Evolutionary conservation across 345 rosid genomes (phyloP).

Genomic region (Triadica sebifera): DNA sequence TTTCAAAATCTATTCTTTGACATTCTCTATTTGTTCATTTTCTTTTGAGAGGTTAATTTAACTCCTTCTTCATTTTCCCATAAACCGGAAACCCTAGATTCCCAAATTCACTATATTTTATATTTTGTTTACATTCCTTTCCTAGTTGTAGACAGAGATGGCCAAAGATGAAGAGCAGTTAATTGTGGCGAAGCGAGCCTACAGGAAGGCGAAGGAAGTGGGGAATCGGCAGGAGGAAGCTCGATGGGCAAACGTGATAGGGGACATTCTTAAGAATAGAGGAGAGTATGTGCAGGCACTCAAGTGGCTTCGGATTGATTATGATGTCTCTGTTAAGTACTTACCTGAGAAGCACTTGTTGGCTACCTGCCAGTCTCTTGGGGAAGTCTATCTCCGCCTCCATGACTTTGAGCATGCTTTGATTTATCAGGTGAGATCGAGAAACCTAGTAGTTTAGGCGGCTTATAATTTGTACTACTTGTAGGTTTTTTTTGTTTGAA

Average conservation of each 20-base stretch:
- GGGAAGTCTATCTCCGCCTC: constrained; percentile 78
- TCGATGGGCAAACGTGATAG: constrained; percentile 87
- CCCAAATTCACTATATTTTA: neutral
- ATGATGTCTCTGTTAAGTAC: constrained; percentile 59
- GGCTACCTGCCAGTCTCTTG: constrained; percentile 88
- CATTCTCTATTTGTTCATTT: no score
- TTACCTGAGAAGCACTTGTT: constrained; percentile 71
- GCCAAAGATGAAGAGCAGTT: constrained; percentile 42
- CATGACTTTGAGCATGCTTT: constrained; percentile 33
- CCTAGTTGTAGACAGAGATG: constrained; percentile 32
- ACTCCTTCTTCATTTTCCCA: neutral
- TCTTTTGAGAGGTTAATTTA: neutral
- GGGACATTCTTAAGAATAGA: constrained; percentile 66
- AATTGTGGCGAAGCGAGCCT: constrained; percentile 58
- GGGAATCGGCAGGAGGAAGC: constrained; percentile 91
- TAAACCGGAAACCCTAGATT: constrained; percentile 10
- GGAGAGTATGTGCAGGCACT: constrained; percentile 93
- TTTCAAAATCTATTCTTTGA: neutral
- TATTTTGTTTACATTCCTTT: neutral
- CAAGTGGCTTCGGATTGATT: constrained; percentile 77
- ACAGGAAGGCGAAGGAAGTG: constrained; percentile 54
- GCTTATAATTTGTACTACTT: no score
- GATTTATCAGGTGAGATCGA: constrained; percentile 55
- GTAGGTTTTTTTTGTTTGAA: no score
- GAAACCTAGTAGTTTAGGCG: neutral